Evolutionary conservation across 1,284 basidiomycete species (phyloP).

Genomic region (Psilocybe mexicana): DNA sequence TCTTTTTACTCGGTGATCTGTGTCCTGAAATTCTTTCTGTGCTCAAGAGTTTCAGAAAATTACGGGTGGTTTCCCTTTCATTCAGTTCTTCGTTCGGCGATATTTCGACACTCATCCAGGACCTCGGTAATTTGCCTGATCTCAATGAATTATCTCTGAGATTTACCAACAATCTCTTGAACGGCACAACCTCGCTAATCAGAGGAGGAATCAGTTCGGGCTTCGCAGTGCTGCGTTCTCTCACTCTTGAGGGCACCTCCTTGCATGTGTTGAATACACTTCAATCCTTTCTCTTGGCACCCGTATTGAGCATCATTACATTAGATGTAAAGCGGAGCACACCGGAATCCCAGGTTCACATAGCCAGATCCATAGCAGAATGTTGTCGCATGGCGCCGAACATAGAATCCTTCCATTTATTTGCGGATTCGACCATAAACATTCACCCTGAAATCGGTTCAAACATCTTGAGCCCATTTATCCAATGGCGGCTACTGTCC

Average conservation of each 20-base stretch:
- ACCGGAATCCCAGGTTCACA: background rate
- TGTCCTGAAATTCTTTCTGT: background rate
- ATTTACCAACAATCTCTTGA: no score
- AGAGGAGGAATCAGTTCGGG: background rate
- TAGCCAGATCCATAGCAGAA: conserved; percentile 4
- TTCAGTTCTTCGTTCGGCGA: background rate
- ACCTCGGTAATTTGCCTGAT: background rate
- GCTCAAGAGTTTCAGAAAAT: conserved; percentile 6
- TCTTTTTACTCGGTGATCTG: conserved; percentile 10
- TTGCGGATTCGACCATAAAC: background rate
- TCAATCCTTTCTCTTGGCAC: background rate
- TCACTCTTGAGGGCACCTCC: no score
- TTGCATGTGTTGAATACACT: no score
- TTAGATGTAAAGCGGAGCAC: background rate
- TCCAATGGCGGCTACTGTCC: conserved; percentile 2
- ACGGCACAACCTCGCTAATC: no score
- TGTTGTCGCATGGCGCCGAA: conserved; percentile 6
- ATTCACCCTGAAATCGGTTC: background rate
- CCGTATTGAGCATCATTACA: background rate
- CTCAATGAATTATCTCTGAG: conserved; percentile 4
- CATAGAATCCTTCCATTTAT: background rate
- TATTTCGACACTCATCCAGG: background rate
- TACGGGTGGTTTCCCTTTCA: conserved; percentile 7
- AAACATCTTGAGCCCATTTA: conserved; percentile 1
- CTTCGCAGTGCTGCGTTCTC: no score